Base-by-base conservation (phyloP, 1,139 yeast species). In the Suhomyces ambrosiae region DNA sequence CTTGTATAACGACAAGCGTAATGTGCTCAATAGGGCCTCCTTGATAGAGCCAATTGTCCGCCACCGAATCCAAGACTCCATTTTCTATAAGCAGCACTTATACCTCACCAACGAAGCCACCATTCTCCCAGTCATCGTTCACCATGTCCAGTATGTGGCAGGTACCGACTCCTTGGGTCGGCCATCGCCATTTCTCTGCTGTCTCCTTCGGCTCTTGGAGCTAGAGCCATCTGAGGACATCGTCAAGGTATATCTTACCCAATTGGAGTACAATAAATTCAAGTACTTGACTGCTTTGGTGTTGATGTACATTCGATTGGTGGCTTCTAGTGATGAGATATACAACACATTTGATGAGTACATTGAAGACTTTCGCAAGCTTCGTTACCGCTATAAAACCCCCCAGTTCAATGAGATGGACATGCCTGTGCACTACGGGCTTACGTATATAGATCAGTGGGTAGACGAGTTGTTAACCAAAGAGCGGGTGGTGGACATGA, bases 81-180 rank as follows among this genome's bases (percentile, higher is more conserved):
- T 80, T 5, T 86, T 83, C 56, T 85, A 85, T 76, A 82, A 83
- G 45, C 80, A 77, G 47, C 65, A 75, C 42, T 76, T 86, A 38
- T 78, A 74, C 46, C 72, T 78, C 12, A 67, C 86, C 38, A 79
- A 80, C 44, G 82, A 63, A 53, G 78, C 60, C 42, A 78, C 68
- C 37, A 71, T 72, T 54, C 65, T 58, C 3, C 52, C 53, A 6
- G 49, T 54, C 13, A 43, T 56, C 5, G 49, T 70, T 30, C 72
- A 60, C 56, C 79, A 58, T 55, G 74, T 67, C 31, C 58, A 49
- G 44, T 63, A 56, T 46, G 65, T 67, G 49, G 87, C 66, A 48
- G 88, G 71, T 35, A 71, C 67, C 45, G 74, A 65, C 54, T 70
- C 66, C 49, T 61, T 50, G 45, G 76, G 67, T 5, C 57, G 76